phyloP scores from a whole-genome alignment of 257 asterid genomes.

The Petrea volubilis region DNA sequence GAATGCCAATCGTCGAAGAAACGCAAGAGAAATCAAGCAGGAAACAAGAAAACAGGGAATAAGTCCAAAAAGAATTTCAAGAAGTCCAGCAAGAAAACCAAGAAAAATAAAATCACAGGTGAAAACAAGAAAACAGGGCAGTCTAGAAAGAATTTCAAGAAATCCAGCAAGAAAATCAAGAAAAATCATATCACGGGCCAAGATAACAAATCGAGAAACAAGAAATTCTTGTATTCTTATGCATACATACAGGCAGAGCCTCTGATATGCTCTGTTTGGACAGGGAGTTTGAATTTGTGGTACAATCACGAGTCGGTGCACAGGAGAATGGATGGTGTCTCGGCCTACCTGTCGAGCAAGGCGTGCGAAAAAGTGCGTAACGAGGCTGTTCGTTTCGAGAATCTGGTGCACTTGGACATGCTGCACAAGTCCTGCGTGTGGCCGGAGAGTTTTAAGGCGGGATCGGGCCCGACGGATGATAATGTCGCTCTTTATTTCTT shows the following conservation, averaged over 20 bases:
- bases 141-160: background rate
- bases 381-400: background rate
- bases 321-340: background rate
- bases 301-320: background rate
- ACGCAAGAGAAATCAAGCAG: background rate
- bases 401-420: slow-evolving; percentile 7
- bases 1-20: background rate
- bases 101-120: background rate
- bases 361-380: slow-evolving; percentile 14
- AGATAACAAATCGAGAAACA: no score
- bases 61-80: no score
- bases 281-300: slow-evolving; percentile 18
- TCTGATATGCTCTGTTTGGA: slow-evolving; percentile 13
- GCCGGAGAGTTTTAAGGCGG: slow-evolving; percentile 34
- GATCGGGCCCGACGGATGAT: slow-evolving; percentile 23
- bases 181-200: background rate
- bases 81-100: background rate
- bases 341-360: slow-evolving; percentile 33
- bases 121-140: background rate
- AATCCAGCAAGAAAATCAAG: background rate
- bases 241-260: background rate
- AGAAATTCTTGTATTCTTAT: background rate
- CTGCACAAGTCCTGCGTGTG: slow-evolving; percentile 21
- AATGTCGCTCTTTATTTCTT: slow-evolving; percentile 35
- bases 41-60: background rate